phyloP scores from a whole-genome alignment of 495 filamentous ascomycete species.

The Aspergillus biplanus region DNA sequence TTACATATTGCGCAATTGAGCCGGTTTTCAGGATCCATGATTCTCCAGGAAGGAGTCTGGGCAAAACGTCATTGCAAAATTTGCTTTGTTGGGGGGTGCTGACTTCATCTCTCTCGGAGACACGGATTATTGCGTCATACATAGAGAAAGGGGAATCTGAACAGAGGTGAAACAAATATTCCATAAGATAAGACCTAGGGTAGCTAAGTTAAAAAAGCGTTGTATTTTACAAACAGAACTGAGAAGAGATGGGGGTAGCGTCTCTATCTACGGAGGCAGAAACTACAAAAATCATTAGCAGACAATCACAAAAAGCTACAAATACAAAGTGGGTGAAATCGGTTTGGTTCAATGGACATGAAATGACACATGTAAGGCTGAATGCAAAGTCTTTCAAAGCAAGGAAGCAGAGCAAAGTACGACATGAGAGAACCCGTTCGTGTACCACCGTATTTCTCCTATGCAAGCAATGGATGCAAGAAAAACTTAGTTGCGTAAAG shows the following conservation, averaged over 20 bases:
- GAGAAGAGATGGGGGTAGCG: background rate
- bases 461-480: background rate
- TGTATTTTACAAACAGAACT: background rate
- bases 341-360: no score
- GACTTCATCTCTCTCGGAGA: no score
- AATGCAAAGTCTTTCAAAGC: background rate
- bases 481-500: background rate
- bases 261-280: background rate
- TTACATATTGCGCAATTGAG: no score
- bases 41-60: no score
- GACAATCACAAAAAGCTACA: background rate
- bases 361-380: background rate
- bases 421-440: background rate
- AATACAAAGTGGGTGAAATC: background rate
- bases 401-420: background rate
- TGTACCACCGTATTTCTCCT: slow-evolving; percentile 5
- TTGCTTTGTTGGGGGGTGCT: no score
- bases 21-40: no score
- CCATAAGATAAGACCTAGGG: no score
- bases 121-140: no score
- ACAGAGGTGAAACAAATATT: no score
- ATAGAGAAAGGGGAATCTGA: no score
- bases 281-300: background rate
- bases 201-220: no score
- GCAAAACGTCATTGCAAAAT: no score